These are phyloP conservation scores for Phytophthora quininea DNA, from an alignment of 352 stramenopile species.

Conservation along the genomic window DNA sequence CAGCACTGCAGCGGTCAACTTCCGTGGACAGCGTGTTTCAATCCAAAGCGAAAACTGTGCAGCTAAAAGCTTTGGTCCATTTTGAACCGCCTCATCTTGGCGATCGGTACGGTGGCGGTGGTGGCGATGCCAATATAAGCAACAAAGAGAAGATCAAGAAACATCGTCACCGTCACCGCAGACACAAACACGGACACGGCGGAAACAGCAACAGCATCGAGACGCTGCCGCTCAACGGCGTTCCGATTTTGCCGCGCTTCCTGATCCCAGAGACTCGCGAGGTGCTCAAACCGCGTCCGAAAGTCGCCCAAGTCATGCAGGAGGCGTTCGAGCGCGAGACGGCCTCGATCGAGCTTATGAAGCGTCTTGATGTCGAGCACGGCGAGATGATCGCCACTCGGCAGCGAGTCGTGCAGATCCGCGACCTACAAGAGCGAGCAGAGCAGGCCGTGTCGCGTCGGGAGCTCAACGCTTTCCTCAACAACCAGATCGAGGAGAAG, in stretches of 20 bases:
- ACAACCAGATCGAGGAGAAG: slow-evolving; percentile 54
- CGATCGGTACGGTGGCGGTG: neutral
- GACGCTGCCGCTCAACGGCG: neutral
- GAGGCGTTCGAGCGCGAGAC: slow-evolving; percentile 40
- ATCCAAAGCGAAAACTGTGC: slow-evolving; percentile 1
- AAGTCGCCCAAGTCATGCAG: slow-evolving; percentile 37
- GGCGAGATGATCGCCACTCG: slow-evolving; percentile 20
- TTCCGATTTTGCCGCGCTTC: slow-evolving; percentile 58
- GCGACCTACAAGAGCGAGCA: slow-evolving; percentile 47
- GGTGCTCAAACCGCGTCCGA: slow-evolving; percentile 18
- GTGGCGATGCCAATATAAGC: slow-evolving; percentile 6
- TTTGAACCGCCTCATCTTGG: slow-evolving; percentile 1
- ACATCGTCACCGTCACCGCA: slow-evolving; percentile 3
- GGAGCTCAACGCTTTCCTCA: slow-evolving; percentile 60
- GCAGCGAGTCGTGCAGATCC: slow-evolving; percentile 44
- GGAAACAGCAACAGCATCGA: slow-evolving; percentile 12
- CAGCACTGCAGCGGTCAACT: slow-evolving; percentile 21
- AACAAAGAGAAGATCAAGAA: neutral
- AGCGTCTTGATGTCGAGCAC: slow-evolving; percentile 21
- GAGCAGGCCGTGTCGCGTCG: slow-evolving; percentile 41
- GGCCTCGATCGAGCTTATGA: slow-evolving; percentile 21
- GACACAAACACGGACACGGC: slow-evolving; percentile 2
- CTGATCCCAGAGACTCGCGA: slow-evolving; percentile 40
- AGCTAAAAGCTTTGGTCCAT: slow-evolving; percentile 5
- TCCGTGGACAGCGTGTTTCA: slow-evolving; percentile 22